Percentiles rank a stretch among this genome's conserved stretches.
phyloP scores from a whole-genome alignment of 441 rosid species.

The Syzygium syzygioides region DNA sequence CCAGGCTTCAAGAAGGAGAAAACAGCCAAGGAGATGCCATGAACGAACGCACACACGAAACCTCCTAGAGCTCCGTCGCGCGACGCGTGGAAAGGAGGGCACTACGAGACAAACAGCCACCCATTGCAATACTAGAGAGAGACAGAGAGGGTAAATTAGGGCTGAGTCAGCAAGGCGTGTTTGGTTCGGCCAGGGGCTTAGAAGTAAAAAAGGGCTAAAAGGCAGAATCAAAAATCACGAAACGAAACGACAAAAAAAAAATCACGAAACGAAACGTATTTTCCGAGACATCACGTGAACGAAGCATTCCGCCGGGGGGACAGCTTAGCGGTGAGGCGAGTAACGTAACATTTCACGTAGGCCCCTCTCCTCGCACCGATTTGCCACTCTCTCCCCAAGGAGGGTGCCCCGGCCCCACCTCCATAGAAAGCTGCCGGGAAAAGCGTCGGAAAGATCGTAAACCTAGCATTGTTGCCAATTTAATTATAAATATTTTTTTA shows the following conservation, averaged over 20 bases:
- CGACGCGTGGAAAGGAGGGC: background rate
- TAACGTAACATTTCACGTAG: slow-evolving; percentile 14
- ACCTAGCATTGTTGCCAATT: no score
- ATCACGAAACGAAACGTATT: background rate
- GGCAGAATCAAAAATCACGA: background rate
- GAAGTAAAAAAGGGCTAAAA: slow-evolving; percentile 12
- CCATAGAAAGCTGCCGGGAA: no score
- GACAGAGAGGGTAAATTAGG: background rate
- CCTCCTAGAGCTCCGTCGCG: background rate
- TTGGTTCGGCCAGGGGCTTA: background rate
- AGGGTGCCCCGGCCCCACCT: background rate
- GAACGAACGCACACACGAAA: background rate
- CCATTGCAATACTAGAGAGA: background rate
- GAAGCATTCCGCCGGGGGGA: background rate
- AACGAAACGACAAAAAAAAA: background rate
- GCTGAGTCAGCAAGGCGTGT: slow-evolving; percentile 1
- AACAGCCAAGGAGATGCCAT: background rate
- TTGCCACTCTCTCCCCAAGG: background rate
- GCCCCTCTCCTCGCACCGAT: background rate
- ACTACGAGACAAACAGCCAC: background rate
- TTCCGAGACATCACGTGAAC: slow-evolving; percentile 22
- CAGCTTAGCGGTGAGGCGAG: slow-evolving; percentile 7
- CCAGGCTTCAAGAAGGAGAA: background rate
- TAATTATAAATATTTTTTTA: no score
- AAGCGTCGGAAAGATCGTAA: no score